Evolutionary conservation across 2,329 filamentous ascomycete genomes (phyloP), one percentile per base, ranked within the genome.

Genomic region (Diaporthe caulivora): DNA sequence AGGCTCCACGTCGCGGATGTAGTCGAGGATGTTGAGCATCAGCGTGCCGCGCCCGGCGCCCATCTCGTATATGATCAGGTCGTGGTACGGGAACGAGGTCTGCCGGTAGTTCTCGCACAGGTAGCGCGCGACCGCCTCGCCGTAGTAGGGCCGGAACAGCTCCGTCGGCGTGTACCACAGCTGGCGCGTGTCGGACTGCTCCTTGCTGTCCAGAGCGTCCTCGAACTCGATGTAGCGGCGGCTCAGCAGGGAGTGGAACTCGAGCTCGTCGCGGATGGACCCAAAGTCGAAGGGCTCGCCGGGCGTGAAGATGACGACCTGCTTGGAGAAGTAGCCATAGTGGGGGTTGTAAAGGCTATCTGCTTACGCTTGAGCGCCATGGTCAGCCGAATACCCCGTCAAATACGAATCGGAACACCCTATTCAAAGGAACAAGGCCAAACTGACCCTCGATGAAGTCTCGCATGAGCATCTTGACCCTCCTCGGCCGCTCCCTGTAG

Each of bases 151-250:
- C 42, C 94, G 91, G 85, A 99, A 99, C 26, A 99, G 91, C 85
- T 99, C 97, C 0, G 97, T 99, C 0, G 97, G 97, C 17, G 97
- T 99, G 83, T 99, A 97, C 97, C 97, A 99, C 58, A 99, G 88
- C 85, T 99, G 97, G 13, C 97, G 91, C 53, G 94, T 93, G 62
- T 92, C 90, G n/a, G 78, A 81, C 49, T 85, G 94, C 71, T 93
- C 91, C 76, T 92, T 90, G 58, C 88, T 89, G 82, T 99, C 97
- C 73, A 99, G 90, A 29, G 87, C 86, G 81, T 98, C 95, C 83
- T 99, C 97, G 80, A 99, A 98, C 77, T 94, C 91, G 60, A 91
- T 93, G 82, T 98, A 99, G 75, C 95, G 91, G 76, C 92, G 87
- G 53, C 94, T 92, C 1, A 98, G 87, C 76, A 94, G 84, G 54